These are phyloP conservation scores for Trypanosomatidae sp. DNA, from an alignment of 208 protist genomes.

Conservation along the genomic window DNA sequence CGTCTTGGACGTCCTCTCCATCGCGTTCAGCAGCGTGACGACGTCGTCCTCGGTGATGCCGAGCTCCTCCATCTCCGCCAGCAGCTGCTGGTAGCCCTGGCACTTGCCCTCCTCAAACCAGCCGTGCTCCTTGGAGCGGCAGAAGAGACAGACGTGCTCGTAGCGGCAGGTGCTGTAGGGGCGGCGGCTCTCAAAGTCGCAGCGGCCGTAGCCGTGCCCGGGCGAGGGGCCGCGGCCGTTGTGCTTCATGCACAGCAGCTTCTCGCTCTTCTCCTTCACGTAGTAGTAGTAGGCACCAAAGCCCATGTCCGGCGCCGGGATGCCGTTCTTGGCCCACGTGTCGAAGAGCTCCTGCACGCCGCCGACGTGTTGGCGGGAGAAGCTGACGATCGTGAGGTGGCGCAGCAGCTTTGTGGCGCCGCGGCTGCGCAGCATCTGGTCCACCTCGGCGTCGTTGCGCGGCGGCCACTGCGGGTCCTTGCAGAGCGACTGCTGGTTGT, in stretches of 20 bases:
- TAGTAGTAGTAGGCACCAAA: constrained; percentile 84
- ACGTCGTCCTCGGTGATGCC: constrained; percentile 54
- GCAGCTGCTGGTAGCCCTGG: constrained; percentile 57
- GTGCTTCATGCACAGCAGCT: constrained; percentile 75
- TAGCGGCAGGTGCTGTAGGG: constrained; percentile 70
- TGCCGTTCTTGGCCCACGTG: constrained; percentile 61
- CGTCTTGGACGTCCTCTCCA: constrained; percentile 37
- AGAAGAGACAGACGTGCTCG: constrained; percentile 82
- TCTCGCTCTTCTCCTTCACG: constrained; percentile 59
- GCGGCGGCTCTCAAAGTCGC: constrained; percentile 65
- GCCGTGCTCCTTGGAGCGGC: constrained; percentile 59
- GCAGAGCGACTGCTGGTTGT: constrained; percentile 23
- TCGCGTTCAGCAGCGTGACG: constrained; percentile 55
- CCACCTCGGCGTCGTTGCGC: constrained; percentile 34
- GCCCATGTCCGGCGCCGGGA: constrained; percentile 56
- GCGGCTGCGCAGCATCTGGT: constrained; percentile 35
- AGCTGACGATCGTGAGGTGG: constrained; percentile 63
- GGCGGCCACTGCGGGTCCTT: constrained; percentile 44
- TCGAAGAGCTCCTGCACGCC: constrained; percentile 63
- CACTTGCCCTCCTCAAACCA: constrained; percentile 81
- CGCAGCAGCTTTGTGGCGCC: constrained; percentile 53
- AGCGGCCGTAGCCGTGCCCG: constrained; percentile 63
- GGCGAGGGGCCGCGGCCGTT: constrained; percentile 58
- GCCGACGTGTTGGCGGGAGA: constrained; percentile 48
- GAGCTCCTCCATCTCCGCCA: constrained; percentile 51